Evolutionary conservation across 1,284 basidiomycete genomes (phyloP), one percentile per base, ranked within the genome.

Genomic region (Puccinia horiana): DNA sequence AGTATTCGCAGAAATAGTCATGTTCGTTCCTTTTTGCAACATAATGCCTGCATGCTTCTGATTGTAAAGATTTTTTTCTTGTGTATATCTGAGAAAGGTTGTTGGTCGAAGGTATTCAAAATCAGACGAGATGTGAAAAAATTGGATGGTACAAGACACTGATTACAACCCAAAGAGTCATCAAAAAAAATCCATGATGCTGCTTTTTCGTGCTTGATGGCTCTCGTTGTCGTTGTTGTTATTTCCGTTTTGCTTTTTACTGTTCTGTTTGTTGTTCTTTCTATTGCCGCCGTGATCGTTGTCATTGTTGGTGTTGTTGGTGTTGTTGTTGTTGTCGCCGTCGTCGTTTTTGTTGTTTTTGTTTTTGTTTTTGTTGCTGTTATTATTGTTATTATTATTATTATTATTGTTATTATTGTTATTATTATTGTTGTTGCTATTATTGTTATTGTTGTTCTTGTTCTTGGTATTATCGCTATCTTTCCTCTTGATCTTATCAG

Each of bases 181-280:
- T 65, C 61, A 65, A 35, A 65, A 65, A 65, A 65, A 35, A 65
- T 65, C 61, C 61, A 65, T 65, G 18, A 65, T 65, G 35, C 35
- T 65, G 40, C 35, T 65, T 37, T 40, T 65, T 65, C 61, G 35
- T 16, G 61, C 61, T 65, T 40, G 61, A 40, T 65, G 35, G 40
- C 18, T 40, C 35, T 40, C 18, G 9, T 26, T 56, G 12, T 26
- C 26, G 20, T 56, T 56, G 23, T 56, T n/a, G 23, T 56, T 26
- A 12, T 56, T 56, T 9, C n/a, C n/a, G 54, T 56, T 56, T n/a
- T 56, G 20, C 23, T 56, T 56, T 23, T 56, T 52, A 23, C 26
- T 56, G 54, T 56, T 56, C 23, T 56, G n/a, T n/a, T 65, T 37
- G 63, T 65, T 35, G 63, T 26, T 5, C 12, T 65, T 37, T 58